A percentile compares a stretch with the other conserved stretches of the same genome.
Conservation (phyloP, 2,329 filamentous ascomycete species). For the Ceratocystis variospora region DNA sequence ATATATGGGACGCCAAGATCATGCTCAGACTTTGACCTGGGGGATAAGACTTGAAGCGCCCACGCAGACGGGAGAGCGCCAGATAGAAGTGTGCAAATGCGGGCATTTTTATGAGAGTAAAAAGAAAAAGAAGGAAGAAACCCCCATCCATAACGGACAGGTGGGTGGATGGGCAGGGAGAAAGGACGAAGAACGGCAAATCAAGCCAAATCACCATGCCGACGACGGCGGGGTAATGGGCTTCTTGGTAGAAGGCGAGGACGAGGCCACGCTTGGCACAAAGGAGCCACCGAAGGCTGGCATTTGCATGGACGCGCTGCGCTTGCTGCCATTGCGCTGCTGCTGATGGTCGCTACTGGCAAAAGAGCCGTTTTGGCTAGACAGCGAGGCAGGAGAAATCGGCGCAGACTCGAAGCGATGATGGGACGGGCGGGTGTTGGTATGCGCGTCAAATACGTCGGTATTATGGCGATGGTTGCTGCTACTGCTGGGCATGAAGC, state of each 20-base stretch:
- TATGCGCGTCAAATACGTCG: neutral
- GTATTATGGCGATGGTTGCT: neutral
- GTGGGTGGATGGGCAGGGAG: too few relatives aligned
- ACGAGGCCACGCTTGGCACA: neutral
- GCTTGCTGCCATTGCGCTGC: slow-evolving; percentile 6
- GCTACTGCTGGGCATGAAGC: neutral
- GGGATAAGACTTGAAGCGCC: neutral
- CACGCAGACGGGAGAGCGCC: neutral
- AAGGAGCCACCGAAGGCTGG: slow-evolving; percentile 15
- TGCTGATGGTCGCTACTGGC: neutral
- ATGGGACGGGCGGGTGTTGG: neutral
- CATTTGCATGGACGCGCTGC: slow-evolving; percentile 13
- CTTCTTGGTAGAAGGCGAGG: neutral
- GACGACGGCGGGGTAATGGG: slow-evolving; percentile 2
- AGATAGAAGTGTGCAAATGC: neutral
- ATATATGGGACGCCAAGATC: neutral
- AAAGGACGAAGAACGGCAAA: neutral
- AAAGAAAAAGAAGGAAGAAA: neutral
- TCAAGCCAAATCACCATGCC: neutral
- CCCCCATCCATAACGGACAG: neutral
- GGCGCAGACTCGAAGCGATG: slow-evolving; percentile 15
- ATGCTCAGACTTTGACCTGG: neutral
- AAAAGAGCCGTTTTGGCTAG: slow-evolving; percentile 2
- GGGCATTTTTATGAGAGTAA: neutral
- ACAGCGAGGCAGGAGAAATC: neutral